Conservation (phyloP, 768 basidiomycete species). For the Russula foetens region DNA sequence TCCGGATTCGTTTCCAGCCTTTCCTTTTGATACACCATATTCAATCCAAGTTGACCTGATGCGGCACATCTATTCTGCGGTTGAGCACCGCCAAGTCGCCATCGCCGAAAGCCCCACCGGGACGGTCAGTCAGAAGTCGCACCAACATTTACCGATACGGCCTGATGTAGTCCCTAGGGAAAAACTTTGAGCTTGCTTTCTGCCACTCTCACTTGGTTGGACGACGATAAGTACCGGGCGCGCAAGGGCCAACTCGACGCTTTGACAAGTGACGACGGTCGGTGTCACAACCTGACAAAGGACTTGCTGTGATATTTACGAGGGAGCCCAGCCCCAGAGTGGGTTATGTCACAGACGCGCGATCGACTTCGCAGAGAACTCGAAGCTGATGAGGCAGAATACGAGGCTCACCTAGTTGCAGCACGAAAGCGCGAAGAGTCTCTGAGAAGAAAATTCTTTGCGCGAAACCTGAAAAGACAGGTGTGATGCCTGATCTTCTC, state of each 20-base stretch:
- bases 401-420: conserved; percentile 47
- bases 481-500: conserved; percentile 31
- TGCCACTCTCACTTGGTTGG: conserved; percentile 66
- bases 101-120: conserved; percentile 89
- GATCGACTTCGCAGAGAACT: conserved; percentile 57
- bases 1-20: conserved; percentile 62
- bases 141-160: background rate
- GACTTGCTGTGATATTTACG: background rate
- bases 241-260: conserved; percentile 53
- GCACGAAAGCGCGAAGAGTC: conserved; percentile 58
- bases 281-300: conserved; percentile 20
- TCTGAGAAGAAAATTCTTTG: conserved; percentile 45
- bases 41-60: conserved; percentile 81
- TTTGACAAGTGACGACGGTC: conserved; percentile 24
- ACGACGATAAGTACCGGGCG: conserved; percentile 61
- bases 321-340: conserved; percentile 46
- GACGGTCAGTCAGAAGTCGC: conserved; percentile 43
- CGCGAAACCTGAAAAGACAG: conserved; percentile 50
- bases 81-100: conserved; percentile 67
- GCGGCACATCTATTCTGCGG: conserved; percentile 74
- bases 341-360: conserved; percentile 69
- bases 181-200: conserved; percentile 81
- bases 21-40: conserved; percentile 82
- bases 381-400: conserved; percentile 58
- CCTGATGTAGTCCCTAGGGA: conserved; percentile 40